Evolutionary conservation across 768 basidiomycete genomes (phyloP).

Genomic region (Lactifluus rugatus): DNA sequence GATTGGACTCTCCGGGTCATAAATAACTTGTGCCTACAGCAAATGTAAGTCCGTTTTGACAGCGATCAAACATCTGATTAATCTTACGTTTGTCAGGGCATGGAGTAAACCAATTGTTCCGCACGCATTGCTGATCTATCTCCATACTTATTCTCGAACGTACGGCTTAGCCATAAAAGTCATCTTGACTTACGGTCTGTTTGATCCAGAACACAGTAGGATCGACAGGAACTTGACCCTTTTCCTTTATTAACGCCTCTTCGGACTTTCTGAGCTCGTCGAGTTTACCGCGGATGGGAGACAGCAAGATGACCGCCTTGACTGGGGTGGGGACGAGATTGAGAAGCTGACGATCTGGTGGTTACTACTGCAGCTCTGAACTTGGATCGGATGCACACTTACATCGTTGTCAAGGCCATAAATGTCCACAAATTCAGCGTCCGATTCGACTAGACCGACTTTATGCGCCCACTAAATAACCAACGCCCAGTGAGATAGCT

Average conservation of each 20-base stretch:
- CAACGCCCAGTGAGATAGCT: conserved; percentile 24
- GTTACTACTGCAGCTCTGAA: not conserved
- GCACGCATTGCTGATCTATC: conserved; percentile 28
- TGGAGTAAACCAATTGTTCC: conserved; percentile 26
- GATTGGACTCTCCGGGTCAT: conserved; percentile 49
- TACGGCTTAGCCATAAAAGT: not conserved
- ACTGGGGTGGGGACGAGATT: conserved; percentile 60
- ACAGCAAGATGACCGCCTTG: conserved; percentile 78
- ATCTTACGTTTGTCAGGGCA: conserved; percentile 62
- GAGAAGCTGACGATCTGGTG: conserved; percentile 43
- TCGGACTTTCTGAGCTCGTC: conserved; percentile 47
- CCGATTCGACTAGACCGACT: not conserved
- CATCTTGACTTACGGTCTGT: conserved; percentile 54
- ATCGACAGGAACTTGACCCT: conserved; percentile 42
- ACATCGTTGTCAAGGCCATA: conserved; percentile 20
- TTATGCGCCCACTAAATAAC: not conserved
- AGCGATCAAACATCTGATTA: not conserved
- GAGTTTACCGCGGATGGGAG: conserved; percentile 53
- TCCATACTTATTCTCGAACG: not conserved
- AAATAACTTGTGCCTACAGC: conserved; percentile 36
- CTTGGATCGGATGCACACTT: not conserved
- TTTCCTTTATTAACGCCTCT: conserved; percentile 42
- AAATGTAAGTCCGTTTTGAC: conserved; percentile 24
- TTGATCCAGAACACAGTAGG: conserved; percentile 77
- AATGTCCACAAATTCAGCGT: conserved; percentile 17